Evolutionary conservation across 192 early-diverging fungal genomes (phyloP), one percentile per base, ranked within the genome.

Genomic region (Dimargaris xerosporica): DNA sequence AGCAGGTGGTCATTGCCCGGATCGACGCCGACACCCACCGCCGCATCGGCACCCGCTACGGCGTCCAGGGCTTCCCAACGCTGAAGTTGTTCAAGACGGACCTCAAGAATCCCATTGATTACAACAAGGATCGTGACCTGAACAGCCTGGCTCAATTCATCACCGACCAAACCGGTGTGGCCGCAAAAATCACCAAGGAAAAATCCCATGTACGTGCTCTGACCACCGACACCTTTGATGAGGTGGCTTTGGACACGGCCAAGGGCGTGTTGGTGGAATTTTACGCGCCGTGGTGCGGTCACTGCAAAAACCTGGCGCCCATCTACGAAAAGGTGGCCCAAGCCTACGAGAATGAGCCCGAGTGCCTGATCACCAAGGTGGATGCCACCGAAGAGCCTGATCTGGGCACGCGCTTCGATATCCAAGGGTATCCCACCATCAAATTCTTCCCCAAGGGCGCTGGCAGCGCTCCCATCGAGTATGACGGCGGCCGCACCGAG

Each of bases 1-100:
- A 88, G 65, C 67, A 78, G 53, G 78, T 99, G 26, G 75, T 96
- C 51, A 93, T 99, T 69, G 91, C 91, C 71, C 92, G 91, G 67
- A 74, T 91, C 34, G 80, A 91, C 71, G 86, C 85, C 43, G 96
- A 99, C 71, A 73, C 78, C 51, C 82, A 99, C 73, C 87, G 86
- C 62, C 82, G 84, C 60, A 73, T 94, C 19, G 96, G 91, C 41
- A 70, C 65, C 53, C 75, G 79, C 61, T 99, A 79, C 71, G 86
- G 71, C 50, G 71, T 99, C 54, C 67, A 78, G 61, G 90, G 91
- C 7, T 96, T 89, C 75, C 92, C 91, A 9, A 94, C 91, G 6
- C 75, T 96, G 66, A 94, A 93, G 72, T 92, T 88, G 85, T 94
- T 96, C 82, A 80, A 90, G 64, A 91, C 90, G 68, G 89, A 85